phyloP scores from a whole-genome alignment of 2,329 filamentous ascomycete genomes.

The Fusarium vanettenii region DNA sequence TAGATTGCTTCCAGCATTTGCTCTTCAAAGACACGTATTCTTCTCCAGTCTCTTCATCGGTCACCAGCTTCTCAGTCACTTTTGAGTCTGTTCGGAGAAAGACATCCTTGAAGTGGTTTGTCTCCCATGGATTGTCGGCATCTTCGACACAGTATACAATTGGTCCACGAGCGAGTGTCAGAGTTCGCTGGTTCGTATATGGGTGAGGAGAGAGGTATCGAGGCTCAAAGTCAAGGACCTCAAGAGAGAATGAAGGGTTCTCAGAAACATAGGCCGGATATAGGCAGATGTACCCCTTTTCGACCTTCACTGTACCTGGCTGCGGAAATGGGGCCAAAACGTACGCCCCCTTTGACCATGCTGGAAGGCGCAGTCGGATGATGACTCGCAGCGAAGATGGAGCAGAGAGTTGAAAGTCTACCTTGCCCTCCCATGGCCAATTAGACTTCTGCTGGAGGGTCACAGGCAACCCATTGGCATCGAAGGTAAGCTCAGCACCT shows the following conservation, averaged over 20 bases:
- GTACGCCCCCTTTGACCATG: conserved; percentile 56
- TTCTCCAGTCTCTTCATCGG: conserved; percentile 9
- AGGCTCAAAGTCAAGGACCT: conserved; percentile 58
- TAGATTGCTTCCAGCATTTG: conserved; percentile 12
- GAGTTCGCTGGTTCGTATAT: conserved; percentile 63
- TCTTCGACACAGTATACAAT: conserved; percentile 72
- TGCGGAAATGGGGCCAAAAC: conserved; percentile 49
- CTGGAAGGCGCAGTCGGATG: conserved; percentile 64
- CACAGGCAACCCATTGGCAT: conserved; percentile 50
- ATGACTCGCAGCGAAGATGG: conserved; percentile 41
- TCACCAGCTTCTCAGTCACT: conserved; percentile 10
- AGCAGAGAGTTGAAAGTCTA: conserved; percentile 57
- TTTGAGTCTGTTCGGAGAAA: background rate
- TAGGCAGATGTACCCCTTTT: conserved; percentile 63
- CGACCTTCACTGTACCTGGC: conserved; percentile 26
- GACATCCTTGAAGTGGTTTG: conserved; percentile 64
- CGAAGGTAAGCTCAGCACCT: conserved; percentile 56
- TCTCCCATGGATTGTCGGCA: conserved; percentile 65
- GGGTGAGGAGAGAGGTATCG: conserved; percentile 64
- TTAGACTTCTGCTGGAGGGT: conserved; percentile 55
- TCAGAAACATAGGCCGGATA: conserved; percentile 52
- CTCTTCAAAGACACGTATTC: conserved; percentile 15
- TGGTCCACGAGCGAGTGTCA: conserved; percentile 66
- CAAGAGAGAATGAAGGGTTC: conserved; percentile 51
- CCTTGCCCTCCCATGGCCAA: conserved; percentile 67